These are phyloP conservation scores for Leccinum uliginosum DNA, from an alignment of 768 basidiomycete genomes.

Conservation along the genomic window DNA sequence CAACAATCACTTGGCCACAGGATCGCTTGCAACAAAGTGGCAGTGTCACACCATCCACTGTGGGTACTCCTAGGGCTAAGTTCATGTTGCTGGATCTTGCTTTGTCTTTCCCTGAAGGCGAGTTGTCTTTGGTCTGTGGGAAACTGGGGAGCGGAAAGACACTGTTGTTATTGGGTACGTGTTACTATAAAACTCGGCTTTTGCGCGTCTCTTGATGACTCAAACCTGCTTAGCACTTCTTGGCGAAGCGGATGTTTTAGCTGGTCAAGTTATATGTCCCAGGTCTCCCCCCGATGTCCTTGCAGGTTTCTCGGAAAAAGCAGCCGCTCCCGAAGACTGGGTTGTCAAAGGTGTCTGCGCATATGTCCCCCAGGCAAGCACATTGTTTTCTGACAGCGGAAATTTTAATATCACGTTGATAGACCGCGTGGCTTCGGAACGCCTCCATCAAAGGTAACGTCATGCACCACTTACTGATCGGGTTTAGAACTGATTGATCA, in stretches of 20 bases:
- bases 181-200: not conserved
- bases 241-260: conserved; percentile 52
- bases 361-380: conserved; percentile 73
- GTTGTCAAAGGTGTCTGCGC: conserved; percentile 74
- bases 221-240: conserved; percentile 52
- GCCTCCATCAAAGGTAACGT: conserved; percentile 42
- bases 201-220: conserved; percentile 10
- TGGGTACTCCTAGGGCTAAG: conserved; percentile 71
- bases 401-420: conserved; percentile 6
- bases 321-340: conserved; percentile 59
- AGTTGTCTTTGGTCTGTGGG: conserved; percentile 82
- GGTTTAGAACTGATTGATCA: conserved; percentile 30
- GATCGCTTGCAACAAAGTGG: conserved; percentile 51
- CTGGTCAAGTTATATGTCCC: conserved; percentile 79
- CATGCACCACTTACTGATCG: conserved; percentile 21
- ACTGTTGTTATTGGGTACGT: conserved; percentile 62
- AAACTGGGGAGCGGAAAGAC: conserved; percentile 91
- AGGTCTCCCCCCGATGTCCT: conserved; percentile 80
- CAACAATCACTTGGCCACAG: conserved; percentile 88
- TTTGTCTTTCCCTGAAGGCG: conserved; percentile 72
- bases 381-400: conserved; percentile 1
- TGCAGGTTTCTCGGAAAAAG: conserved; percentile 48
- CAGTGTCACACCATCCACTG: conserved; percentile 46
- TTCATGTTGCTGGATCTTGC: conserved; percentile 79
- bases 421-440: conserved; percentile 69